Percentiles rank a stretch among this genome's conserved stretches.
These are phyloP conservation scores for Candida suzukii DNA, from an alignment of 805 yeast species.

Conservation along the genomic window DNA sequence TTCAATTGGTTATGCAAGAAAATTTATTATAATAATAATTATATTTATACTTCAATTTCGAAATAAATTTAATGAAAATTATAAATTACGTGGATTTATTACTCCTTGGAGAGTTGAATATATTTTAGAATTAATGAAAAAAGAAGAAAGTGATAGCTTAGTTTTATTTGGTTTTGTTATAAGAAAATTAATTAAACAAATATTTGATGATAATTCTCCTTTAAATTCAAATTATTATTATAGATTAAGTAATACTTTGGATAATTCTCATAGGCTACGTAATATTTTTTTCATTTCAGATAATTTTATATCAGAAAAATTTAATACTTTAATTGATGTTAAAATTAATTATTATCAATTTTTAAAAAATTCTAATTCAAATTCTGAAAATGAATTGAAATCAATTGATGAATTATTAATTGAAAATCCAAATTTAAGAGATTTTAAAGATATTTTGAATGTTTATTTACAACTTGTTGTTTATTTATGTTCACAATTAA, in stretches of 20 bases:
- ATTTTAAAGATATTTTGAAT: background rate
- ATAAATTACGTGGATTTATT: constrained; percentile 11
- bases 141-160: constrained; percentile 6
- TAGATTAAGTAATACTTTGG: background rate
- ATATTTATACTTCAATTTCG: constrained; percentile 12
- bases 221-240: background rate
- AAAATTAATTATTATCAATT: background rate
- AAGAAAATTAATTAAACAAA: constrained; percentile 4
- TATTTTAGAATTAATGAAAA: constrained; percentile 13
- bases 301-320: background rate
- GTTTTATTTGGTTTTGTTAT: constrained; percentile 11
- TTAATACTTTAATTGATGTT: background rate
- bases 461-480: background rate
- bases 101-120: constrained; percentile 14
- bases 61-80: constrained; percentile 12
- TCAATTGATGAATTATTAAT: background rate
- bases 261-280: background rate
- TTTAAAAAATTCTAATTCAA: background rate
- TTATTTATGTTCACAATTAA: background rate
- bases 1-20: constrained; percentile 21
- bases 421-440: background rate
- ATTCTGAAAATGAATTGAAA: too few relatives aligned
- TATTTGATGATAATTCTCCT: background rate
- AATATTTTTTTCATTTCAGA: background rate
- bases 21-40: constrained; percentile 12